Evolutionary conservation across 2,329 filamentous ascomycete genomes (phyloP), one percentile per base, ranked within the genome.

Genomic region (Paramyrothecium sp.): DNA sequence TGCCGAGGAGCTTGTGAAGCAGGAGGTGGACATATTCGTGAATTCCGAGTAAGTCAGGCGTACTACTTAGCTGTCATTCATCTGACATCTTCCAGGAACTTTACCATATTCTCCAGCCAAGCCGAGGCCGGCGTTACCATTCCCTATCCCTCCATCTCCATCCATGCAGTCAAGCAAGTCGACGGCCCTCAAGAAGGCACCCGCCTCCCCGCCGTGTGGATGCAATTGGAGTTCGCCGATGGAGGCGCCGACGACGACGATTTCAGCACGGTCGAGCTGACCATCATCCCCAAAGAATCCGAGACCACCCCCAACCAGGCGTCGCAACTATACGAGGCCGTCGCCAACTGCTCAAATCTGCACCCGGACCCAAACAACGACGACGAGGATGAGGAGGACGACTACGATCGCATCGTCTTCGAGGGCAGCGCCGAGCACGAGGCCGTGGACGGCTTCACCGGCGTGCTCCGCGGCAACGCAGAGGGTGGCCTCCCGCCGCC

Each of bases 321-420:
- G 60, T 67, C 65, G 62, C 58, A 80, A 54, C 78, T 91, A 33
- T 93, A 87, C 73, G 81, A 83, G 19, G 89, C 90, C 41, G 85
- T 93, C 60, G 87, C 89, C 2, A 82, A 81, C 21, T 93, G 90
- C 73, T 89, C 89, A 3, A 89, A 93, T 66, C 75, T 93, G 16
- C 87, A 93, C 67, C 90, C 90, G 0, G 89, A 92, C 64, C 86
- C 86, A 0, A 76, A 78, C n/a, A 76, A 78, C 11, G 83, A 80
- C 10, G 82, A 81, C 0, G 85, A 84, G 1, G 85, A 82, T 2
- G 84, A 84, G 0, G 83, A 81, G 1, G 82, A 82, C 7, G 76
- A 80, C 7, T 76, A 78, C 44, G 81, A 81, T 56, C 74, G 80
- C 22, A 84, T 87, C 38, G 71, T 87, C 3, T 85, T 87, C 53